Evolutionary conservation across 495 filamentous ascomycete genomes (phyloP).

Genomic region (Saxophila tyrrhenica): DNA sequence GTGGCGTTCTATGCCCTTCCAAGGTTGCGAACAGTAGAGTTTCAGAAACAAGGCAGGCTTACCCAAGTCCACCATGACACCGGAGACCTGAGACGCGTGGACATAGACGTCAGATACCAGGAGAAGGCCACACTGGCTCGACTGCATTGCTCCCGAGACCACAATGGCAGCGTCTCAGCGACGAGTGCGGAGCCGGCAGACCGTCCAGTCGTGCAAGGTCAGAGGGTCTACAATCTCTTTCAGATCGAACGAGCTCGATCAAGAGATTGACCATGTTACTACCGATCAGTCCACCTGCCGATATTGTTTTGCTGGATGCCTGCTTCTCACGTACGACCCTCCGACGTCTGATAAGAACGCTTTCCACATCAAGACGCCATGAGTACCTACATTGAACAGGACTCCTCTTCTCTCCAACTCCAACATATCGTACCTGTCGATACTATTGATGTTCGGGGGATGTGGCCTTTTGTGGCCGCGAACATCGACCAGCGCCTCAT

Average conservation of each 20-base stretch:
- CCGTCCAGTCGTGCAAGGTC: not conserved
- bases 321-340: not conserved
- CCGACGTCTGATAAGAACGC: conserved; percentile 8
- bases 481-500: conserved; percentile 52
- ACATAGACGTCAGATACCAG: not conserved
- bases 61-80: not conserved
- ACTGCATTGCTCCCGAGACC: not conserved
- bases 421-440: conserved; percentile 6
- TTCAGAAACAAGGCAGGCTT: not conserved
- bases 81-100: not conserved
- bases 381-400: not conserved
- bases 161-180: not conserved
- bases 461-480: conserved; percentile 41
- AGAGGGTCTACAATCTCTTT: not conserved
- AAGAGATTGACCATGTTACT: not conserved
- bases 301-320: conserved; percentile 4
- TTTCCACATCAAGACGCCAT: conserved; percentile 7
- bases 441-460: conserved; percentile 5
- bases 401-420: conserved; percentile 11
- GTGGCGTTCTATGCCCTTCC: not conserved
- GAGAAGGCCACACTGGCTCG: not conserved
- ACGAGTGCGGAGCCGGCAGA: not conserved
- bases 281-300: not conserved
- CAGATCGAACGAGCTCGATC: not conserved
- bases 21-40: not conserved